Conservation (phyloP, 2,329 filamentous ascomycete species). For the Aspergillus ustus region DNA sequence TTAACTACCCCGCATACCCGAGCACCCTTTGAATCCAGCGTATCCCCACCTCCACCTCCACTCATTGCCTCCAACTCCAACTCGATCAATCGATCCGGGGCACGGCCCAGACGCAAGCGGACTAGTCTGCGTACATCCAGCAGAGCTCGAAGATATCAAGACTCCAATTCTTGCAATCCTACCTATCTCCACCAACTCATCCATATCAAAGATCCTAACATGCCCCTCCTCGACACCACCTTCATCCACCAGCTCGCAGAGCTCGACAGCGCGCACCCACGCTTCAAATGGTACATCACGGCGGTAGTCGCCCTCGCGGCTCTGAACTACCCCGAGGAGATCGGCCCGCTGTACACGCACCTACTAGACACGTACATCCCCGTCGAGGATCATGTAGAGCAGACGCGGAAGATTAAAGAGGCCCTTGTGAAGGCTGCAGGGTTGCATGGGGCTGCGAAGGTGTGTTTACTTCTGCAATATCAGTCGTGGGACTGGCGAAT, state of each 20-base stretch:
- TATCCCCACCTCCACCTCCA: background rate
- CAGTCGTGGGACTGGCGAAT: no score
- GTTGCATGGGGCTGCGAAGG: background rate
- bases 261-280: background rate
- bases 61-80: background rate
- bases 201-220: background rate
- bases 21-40: background rate
- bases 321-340: background rate
- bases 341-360: background rate
- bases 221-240: background rate
- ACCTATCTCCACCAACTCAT: no score
- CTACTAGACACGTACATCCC: background rate
- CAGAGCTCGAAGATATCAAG: background rate
- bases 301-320: background rate
- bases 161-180: background rate
- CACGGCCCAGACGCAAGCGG: background rate
- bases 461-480: background rate
- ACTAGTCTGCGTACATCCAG: background rate
- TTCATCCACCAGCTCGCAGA: background rate
- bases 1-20: background rate
- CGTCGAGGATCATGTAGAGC: background rate
- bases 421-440: background rate
- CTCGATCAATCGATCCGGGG: background rate
- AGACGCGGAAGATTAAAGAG: slow-evolving; percentile 1
- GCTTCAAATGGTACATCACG: slow-evolving; percentile 8